Evolutionary conservation across 768 basidiomycete genomes (phyloP).

Genomic region (Hericium rajendrae): DNA sequence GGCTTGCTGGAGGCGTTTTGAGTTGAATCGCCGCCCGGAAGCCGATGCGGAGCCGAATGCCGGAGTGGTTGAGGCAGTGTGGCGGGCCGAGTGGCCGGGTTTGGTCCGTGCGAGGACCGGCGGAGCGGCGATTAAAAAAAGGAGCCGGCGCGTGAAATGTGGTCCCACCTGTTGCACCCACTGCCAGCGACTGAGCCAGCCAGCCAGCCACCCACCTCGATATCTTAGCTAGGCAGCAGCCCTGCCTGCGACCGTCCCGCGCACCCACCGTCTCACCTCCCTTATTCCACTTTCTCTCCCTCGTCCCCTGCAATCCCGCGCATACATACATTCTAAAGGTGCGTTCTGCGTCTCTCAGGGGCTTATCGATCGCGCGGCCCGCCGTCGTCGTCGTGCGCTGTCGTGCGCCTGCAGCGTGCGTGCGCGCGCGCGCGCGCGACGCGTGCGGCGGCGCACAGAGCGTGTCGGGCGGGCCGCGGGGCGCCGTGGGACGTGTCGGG

Average conservation of each 20-base stretch:
- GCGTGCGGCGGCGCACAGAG: background rate
- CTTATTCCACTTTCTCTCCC: background rate
- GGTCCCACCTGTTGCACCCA: no score
- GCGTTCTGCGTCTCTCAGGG: background rate
- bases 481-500: background rate
- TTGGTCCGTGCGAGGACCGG: no score
- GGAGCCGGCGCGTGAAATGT: no score
- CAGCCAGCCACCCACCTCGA: no score
- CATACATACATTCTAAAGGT: conserved; percentile 5
- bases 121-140: no score
- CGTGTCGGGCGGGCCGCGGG: background rate
- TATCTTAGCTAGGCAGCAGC: no score
- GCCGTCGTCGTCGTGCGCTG: background rate
- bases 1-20: no score
- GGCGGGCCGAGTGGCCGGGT: no score
- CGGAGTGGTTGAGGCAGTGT: no score
- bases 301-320: background rate
- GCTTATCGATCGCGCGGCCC: background rate
- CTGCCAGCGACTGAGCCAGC: no score
- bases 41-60: no score
- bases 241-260: background rate
- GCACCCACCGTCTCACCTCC: background rate
- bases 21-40: no score
- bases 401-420: background rate
- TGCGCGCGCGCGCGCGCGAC: background rate